Base-by-base conservation (phyloP, 345 rosid genomes). In the Capsella bursapastoris region DNA sequence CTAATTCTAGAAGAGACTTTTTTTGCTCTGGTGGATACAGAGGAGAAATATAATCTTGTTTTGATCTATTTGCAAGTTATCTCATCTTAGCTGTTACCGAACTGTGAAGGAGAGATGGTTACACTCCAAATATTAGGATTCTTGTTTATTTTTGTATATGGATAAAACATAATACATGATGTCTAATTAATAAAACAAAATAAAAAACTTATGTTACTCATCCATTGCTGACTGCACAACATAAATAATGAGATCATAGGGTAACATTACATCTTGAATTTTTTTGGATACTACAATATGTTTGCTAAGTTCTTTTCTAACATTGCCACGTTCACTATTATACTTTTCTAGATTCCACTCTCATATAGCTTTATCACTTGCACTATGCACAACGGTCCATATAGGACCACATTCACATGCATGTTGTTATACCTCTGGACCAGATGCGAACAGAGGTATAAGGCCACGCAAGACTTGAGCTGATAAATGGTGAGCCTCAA, bases 391-490 rank as follows among this genome's bases (percentile, higher is more conserved):
- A 68, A 9, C 11, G 55, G 55, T 69, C n/a, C 31, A 15, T 11
- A 15, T 4, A 56, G 27, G 7, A 2, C 15, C 14, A 53, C 44
- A 64, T 37, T 48, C 45, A 74, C 43, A 28, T 16, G 61, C 63
- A 40, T 3, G 48, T 50, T 25, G 32, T 79, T 89, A 94, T 64
- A 91, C 83, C 75, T 83, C 92, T 14, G 98, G 97, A 77, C 98
- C 98, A 37, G 96, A 84, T 3, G 98, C 97, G 56, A 94, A 91
- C 51, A 94, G 80, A 78, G 86, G 83, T 64, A 94, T 70, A 69
- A 94, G 90, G 68, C 98, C 89, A 29, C 86, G 88, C 71, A 91
- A 85, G 56, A 94, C 98, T 81, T 91, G 98, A 7, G 96, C 97
- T 10, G 98, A 94, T 65, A 91, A 88, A 67, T 88, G 82, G 68